Evolutionary conservation across 192 early-diverging fungal species (phyloP), one percentile per base, ranked within the genome.

Genomic region (Mortierella claussenii): DNA sequence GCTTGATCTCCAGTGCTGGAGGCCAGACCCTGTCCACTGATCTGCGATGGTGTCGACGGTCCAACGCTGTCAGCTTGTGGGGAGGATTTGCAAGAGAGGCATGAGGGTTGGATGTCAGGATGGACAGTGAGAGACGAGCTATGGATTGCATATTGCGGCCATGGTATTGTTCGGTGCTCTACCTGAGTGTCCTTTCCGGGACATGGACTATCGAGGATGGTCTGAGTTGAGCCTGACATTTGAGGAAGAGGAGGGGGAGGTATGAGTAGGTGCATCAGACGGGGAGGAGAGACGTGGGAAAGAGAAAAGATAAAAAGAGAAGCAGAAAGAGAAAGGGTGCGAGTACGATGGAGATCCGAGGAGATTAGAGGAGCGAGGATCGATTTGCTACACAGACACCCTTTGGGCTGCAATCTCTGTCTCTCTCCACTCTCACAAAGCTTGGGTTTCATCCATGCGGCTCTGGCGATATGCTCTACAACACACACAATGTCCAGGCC

Each of bases 1-100:
- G 20, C 32, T 36, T 66, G 21, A 66, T 30, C 15, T 66, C 64
- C 24, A 66, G 33, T 7, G 64, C 64, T 28, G 55, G 54, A 17
- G 64, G 64, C 64, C 64, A 66, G 15, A 66, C 49, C 24, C 64
- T 15, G 24, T 66, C 64, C 13, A 55, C 45, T 7, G 64, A 49
- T 9, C 64, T 53, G 1, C 46, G 53, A 20, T 66, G 64, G 24
- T 66, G 64, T 13, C 64, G 52, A 10, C 6, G 9, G 15, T 34
- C 27, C 9, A 26, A 31, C n/a, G 24, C 1, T 3, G 26, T 27
- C n/a, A 37, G 9, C 8, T 0, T 57, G 23, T 20, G 24, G 28
- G 1, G 23, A 33, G 1, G 15, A 21, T 40, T 42, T 21, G 34
- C 17, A 13, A 40, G 18, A 6, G 34, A 17, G 15, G 13, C 13